phyloP scores from a whole-genome alignment of 2,329 filamentous ascomycete species.

The Coccinonectria pachysandricola region DNA sequence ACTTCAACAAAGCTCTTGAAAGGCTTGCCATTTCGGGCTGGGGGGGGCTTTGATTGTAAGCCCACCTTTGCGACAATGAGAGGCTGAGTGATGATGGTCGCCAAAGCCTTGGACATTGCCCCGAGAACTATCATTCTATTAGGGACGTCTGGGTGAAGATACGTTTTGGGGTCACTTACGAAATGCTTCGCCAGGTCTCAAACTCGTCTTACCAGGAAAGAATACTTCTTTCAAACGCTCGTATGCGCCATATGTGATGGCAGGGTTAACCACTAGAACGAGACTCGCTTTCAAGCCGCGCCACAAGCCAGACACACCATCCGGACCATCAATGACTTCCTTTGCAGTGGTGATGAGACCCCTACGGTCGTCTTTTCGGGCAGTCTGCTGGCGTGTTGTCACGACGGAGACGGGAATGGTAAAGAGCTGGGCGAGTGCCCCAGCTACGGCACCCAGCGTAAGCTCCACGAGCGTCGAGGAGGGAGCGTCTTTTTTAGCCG shows the following conservation, averaged over 20 bases:
- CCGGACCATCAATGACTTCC: constrained; percentile 83
- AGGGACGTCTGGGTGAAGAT: constrained; percentile 1
- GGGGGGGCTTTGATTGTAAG: constrained; percentile 84
- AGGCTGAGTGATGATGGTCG: constrained; percentile 86
- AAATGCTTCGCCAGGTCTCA: constrained; percentile 84
- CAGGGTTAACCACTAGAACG: constrained; percentile 89
- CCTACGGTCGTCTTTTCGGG: constrained; percentile 73
- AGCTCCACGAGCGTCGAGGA: constrained; percentile 78
- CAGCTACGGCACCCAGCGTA: constrained; percentile 73
- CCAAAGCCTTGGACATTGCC: constrained; percentile 83
- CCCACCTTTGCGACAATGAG: constrained; percentile 97
- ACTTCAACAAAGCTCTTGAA: constrained; percentile 93
- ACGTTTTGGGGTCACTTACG: constrained; percentile 44
- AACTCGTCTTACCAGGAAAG: constrained; percentile 64
- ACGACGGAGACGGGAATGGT: constrained; percentile 95
- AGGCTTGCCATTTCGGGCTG: constrained; percentile 72
- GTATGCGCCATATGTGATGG: constrained; percentile 96
- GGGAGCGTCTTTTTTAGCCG: constrained; percentile 37
- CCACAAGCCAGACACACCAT: constrained; percentile 85
- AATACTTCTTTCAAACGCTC: constrained; percentile 71
- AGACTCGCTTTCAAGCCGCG: constrained; percentile 91
- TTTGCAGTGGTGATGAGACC: constrained; percentile 76
- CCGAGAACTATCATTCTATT: constrained; percentile 57
- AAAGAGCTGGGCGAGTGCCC: constrained; percentile 86
- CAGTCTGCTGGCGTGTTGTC: constrained; percentile 92